Percentiles rank a stretch among this genome's conserved stretches.
phyloP scores from a whole-genome alignment of 192 early-diverging fungal species.

The Pecoramyces ruminantium region DNA sequence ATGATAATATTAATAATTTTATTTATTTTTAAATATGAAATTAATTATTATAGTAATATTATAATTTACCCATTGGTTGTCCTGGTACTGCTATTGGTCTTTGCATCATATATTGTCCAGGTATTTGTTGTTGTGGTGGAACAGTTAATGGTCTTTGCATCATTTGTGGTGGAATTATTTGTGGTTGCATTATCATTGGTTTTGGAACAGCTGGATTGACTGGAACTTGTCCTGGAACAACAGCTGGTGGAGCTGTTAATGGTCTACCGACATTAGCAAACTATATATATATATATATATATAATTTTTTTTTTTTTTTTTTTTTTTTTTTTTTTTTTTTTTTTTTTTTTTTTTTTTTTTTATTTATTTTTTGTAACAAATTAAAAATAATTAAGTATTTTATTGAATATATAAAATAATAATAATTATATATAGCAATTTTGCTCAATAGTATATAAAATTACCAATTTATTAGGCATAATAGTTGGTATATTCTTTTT shows the following conservation, averaged over 20 bases:
- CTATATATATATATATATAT: no score
- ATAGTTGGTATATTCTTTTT: conserved; percentile 35
- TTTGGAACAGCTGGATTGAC: neutral
- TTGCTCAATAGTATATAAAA: no score
- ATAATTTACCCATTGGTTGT: neutral
- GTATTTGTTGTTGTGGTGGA: neutral
- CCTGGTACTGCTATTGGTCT: neutral
- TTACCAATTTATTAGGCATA: neutral
- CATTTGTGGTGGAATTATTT: neutral
- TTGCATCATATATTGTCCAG: neutral
- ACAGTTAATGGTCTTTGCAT: neutral
- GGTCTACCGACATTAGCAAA: neutral
- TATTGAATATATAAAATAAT: no score
- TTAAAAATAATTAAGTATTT: no score
- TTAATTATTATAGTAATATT: no score
- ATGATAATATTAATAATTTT: no score
- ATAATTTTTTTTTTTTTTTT: no score
- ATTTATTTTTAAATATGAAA: no score
- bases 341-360: no score
- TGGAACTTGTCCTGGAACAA: neutral
- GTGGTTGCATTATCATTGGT: neutral
- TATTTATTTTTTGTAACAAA: no score
- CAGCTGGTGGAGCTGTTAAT: neutral
- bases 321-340: no score
- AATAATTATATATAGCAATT: no score